Base-by-base conservation (phyloP, 352 stramenopile species). In the Aphanomyces invadans region DNA sequence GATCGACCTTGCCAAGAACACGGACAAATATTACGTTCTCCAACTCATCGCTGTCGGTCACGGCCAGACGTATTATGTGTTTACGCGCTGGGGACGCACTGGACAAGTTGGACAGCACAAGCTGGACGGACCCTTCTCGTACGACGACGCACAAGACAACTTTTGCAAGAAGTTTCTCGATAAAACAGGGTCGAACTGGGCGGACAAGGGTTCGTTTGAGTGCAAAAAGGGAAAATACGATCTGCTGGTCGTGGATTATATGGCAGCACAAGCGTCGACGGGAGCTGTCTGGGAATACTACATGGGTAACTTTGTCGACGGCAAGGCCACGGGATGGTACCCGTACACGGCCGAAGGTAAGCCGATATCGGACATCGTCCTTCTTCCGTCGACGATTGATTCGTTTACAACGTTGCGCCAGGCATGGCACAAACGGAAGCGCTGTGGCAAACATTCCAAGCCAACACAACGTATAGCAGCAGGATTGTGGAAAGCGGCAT, bases 251-350 rank as follows among this genome's bases (percentile, higher is more conserved):
- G 55, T 64, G 11, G 55, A 64, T 28, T 45, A 51, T 45, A 28
- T 15, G 10, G 55, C 55, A n/a, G n/a, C n/a, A n/a, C n/a, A n/a
- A n/a, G n/a, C n/a, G n/a, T n/a, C 33, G 38, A 52, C 17, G 21
- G 12, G n/a, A 26, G 28, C 7, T 32, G 32, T 11, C 15, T 64
- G 55, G 55, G 55, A 64, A 26, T 64, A 64, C 36, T 64, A 53
- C 55, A 51, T 64, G 55, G 11, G 52, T 23, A 38, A 64, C 55
- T 46, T 51, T 28, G 23, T 64, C 9, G 32, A 64, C 23, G 67
- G 70, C 53, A 77, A 77, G 61, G 15, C 62, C 21, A 72, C 70
- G 44, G 72, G 66, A 4, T 77, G 72, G 72, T 74, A 77, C 36
- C 66, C 72, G 32, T 77, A 75, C 39, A 53, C 48, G 4, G 60